Percentiles rank a stretch among this genome's conserved stretches.
Evolutionary conservation across 2,329 filamentous ascomycete genomes (phyloP).

Genomic region (Alternaria atra): DNA sequence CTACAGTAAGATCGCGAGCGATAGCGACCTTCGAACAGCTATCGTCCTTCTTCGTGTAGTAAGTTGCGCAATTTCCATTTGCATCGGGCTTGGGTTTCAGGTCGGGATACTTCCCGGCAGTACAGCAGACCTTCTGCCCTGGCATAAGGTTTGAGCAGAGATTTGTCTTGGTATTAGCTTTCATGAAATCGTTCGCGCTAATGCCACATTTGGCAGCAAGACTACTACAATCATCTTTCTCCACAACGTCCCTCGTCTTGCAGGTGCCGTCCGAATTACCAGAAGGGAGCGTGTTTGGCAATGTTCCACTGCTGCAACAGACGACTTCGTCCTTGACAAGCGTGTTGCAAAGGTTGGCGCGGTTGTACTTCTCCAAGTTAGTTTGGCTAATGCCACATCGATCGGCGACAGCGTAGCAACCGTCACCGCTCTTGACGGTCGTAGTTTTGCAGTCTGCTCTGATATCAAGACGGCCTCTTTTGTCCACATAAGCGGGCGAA

Average conservation of each 20-base stretch:
- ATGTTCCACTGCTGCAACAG: no score
- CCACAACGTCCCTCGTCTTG: background rate
- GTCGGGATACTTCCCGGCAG: conserved; percentile 15
- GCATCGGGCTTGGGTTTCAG: conserved; percentile 16
- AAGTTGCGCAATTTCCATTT: conserved; percentile 14
- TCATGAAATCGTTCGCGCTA: background rate
- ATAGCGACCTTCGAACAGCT: conserved; percentile 15
- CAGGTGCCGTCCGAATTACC: background rate
- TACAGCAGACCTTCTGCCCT: conserved; percentile 22
- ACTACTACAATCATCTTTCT: no score
- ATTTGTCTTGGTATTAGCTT: background rate
- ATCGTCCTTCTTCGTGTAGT: conserved; percentile 13
- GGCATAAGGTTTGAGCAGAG: background rate
- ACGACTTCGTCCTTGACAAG: no score
- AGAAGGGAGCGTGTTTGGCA: no score
- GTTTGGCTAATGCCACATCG: no score
- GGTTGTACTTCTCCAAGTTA: no score
- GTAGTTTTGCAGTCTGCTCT: no score
- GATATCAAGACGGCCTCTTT: no score
- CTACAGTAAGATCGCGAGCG: background rate
- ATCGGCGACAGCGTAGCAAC: no score
- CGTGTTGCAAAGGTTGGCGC: no score
- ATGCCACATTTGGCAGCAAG: background rate
- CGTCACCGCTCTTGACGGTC: no score
- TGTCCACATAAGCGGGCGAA: no score